Base-by-base conservation (phyloP, 2,329 filamentous ascomycete genomes). In the Claviceps sp. region DNA sequence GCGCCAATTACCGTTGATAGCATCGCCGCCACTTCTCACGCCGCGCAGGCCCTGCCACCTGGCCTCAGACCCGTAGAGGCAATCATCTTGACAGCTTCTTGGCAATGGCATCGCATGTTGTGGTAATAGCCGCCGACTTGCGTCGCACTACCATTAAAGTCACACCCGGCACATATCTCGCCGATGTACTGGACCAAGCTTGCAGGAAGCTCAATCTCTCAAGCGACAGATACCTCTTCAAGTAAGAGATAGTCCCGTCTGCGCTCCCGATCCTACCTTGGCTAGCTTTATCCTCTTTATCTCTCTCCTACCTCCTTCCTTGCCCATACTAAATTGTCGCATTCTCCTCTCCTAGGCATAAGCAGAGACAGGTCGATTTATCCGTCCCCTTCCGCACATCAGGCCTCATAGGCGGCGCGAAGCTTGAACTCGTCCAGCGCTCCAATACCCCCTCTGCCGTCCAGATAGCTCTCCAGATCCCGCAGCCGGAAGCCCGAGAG, bases 361-460 rank as follows among this genome's bases (percentile, higher is more conserved):
- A 89, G 65, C 87, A 91, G 67, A 95, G 91, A 63, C 75, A 81
- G 37, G 73, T 98, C 54, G 89, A 96, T 62, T 78, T 98, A 8
- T 91, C 89, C 6, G 77, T 89, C 52, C 85, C 87, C 43, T 88
- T 90, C 65, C 84, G 91, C 47, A 81, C 91, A 30, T 85, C 89
- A 5, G 88, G 89, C 48, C 82, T 98, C 5, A 75, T 78, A 13
- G 79, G 87, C 40, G 93, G 93, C 55, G 91, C 93, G 54, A 95
- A 94, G 64, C 81, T 98, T 54, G 90, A 97, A 64, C 85, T 98
- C 48, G 85, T 96, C 22, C 83, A 88, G 63, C 83, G 85, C 54
- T 93, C 90, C 46, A 87, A 87, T 53, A 93, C 89, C 0, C 85
- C 90, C 0, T 84, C 88, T 1, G 85, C 85, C 47, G 85, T 98